Evolutionary conservation across 352 stramenopile genomes (phyloP).

Genomic region (Aphanomyces euteiches): DNA sequence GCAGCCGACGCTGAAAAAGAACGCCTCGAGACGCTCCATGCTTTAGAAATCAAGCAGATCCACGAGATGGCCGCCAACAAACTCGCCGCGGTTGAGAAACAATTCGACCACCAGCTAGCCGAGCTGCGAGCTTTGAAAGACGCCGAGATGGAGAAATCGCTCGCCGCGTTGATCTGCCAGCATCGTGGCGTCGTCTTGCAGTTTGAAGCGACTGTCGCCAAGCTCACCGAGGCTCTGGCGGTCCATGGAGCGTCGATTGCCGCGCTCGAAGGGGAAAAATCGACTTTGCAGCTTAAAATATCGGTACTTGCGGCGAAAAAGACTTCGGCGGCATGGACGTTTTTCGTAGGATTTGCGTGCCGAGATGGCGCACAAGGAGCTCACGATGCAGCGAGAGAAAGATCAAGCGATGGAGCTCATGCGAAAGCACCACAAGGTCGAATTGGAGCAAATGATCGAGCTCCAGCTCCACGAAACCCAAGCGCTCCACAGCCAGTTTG

Average conservation of each 20-base stretch:
- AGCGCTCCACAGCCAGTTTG: constrained; percentile 64
- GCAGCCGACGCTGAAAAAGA: neutral
- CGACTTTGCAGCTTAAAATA: neutral
- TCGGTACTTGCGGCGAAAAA: neutral
- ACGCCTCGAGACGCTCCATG: neutral
- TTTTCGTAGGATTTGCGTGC: constrained; percentile 35
- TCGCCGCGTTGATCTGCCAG: constrained; percentile 21
- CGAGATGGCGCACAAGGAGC: constrained; percentile 40
- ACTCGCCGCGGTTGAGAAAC: constrained; percentile 30
- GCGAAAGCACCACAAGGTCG: constrained; percentile 41
- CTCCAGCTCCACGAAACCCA: constrained; percentile 64
- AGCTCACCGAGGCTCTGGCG: neutral
- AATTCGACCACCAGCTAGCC: constrained; percentile 28
- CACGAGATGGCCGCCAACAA: neutral
- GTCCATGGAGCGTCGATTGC: neutral
- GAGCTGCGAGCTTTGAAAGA: constrained; percentile 32
- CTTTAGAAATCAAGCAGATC: neutral
- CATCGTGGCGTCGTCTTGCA: constrained; percentile 9
- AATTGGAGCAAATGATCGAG: constrained; percentile 64
- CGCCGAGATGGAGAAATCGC: constrained; percentile 27
- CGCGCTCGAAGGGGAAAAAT: neutral
- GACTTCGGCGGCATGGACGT: neutral
- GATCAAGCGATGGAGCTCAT: constrained; percentile 40
- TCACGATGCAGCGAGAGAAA: constrained; percentile 37
- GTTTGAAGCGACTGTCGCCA: neutral